Evolutionary conservation across 148 eudicot species (phyloP).

Genomic region (Vaccinium corymbosum): DNA sequence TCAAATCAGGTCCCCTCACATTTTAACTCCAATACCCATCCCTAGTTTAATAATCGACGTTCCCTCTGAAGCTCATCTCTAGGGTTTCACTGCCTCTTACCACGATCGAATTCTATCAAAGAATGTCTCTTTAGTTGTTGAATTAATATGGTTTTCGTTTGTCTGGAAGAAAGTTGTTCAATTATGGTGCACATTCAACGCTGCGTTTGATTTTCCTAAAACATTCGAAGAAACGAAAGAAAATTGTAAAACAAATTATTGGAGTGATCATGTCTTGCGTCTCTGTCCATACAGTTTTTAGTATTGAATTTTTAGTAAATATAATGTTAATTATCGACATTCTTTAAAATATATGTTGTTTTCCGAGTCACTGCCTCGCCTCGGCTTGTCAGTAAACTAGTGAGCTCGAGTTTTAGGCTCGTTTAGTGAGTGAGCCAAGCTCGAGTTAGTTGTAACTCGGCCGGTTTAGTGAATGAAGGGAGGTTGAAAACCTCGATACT

Average conservation of each 20-base stretch:
- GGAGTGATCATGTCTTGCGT: not conserved
- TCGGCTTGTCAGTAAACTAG: not conserved
- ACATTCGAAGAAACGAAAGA: not conserved
- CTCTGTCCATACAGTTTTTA: not conserved
- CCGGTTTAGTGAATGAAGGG: not conserved
- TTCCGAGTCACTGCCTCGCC: not conserved
- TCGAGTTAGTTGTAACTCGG: not conserved
- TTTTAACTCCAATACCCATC: not conserved
- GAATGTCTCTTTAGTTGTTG: too few relatives aligned
- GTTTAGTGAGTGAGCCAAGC: too few relatives aligned
- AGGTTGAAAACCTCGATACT: not conserved
- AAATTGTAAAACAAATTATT: too few relatives aligned
- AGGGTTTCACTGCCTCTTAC: slow-evolving; percentile 3
- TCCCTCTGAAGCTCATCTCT: not conserved
- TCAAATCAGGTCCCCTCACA: slow-evolving; percentile 32
- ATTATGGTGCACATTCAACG: not conserved
- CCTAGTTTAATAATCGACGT: slow-evolving; percentile 17
- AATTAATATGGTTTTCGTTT: not conserved
- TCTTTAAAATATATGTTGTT: not conserved
- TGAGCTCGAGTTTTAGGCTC: not conserved
- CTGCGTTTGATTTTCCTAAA: not conserved
- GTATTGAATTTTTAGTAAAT: not conserved
- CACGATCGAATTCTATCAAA: not conserved
- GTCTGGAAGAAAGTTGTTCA: not conserved
- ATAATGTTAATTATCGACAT: not conserved